These are phyloP conservation scores for Pigoraptor vietnamica DNA, from an alignment of 78 protist species.

Conservation along the genomic window DNA sequence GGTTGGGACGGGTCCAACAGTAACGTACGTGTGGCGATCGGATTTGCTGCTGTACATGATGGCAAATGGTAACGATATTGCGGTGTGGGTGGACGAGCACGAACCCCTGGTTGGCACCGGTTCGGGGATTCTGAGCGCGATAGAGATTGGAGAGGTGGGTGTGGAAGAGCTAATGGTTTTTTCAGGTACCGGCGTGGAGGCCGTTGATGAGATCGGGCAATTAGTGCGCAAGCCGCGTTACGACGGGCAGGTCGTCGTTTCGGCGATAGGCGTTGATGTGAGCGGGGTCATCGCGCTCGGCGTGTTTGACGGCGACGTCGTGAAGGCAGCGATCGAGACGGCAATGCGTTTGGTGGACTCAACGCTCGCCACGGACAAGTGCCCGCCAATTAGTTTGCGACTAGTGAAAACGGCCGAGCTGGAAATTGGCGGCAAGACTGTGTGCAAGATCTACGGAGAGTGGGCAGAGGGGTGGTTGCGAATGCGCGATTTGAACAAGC, in stretches of 20 bases:
- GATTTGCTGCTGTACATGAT: neutral
- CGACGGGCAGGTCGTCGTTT: neutral
- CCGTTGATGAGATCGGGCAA: neutral
- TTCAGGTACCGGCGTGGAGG: neutral
- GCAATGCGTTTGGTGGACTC: neutral
- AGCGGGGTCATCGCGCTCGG: neutral
- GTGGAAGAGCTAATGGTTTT: neutral
- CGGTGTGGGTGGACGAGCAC: neutral
- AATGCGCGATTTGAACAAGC: neutral
- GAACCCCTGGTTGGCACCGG: no score
- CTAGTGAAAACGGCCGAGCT: neutral
- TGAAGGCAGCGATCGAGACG: neutral
- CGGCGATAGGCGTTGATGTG: neutral
- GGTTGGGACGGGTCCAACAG: neutral
- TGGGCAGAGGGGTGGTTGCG: neutral
- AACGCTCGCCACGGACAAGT: neutral
- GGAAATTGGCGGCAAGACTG: neutral
- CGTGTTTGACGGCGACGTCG: neutral
- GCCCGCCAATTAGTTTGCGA: neutral
- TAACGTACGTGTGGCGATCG: neutral
- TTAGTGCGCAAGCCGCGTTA: neutral
- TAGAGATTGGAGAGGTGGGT: neutral
- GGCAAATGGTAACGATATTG: neutral
- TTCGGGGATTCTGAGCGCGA: neutral
- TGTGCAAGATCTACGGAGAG: neutral